Percentiles rank a stretch among this genome's conserved stretches.
These are phyloP conservation scores for Dactylorhiza incarnata DNA, from an alignment of 106 monocot species.

Conservation along the genomic window DNA sequence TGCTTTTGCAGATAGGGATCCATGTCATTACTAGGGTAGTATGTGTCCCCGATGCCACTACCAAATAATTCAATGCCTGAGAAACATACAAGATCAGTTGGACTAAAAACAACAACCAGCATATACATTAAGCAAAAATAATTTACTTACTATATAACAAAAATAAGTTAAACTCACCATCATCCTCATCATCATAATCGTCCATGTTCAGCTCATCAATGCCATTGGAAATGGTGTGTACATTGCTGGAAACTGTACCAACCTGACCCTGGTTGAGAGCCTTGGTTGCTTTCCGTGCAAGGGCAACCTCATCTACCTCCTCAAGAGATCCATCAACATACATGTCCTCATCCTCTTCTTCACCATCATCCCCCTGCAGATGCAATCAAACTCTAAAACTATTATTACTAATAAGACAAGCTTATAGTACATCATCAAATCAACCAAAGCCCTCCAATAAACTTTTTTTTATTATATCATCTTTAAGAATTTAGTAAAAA, in stretches of 20 bases:
- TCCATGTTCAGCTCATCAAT: conserved; percentile 82
- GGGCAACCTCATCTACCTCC: conserved; percentile 38
- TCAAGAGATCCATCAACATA: conserved; percentile 24
- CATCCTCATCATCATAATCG: conserved; percentile 80
- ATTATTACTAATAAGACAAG: background rate
- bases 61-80: conserved; percentile 66
- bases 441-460: too few relatives aligned
- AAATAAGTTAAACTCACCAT: conserved; percentile 25
- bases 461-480: too few relatives aligned
- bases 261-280: conserved; percentile 35
- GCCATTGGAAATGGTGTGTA: conserved; percentile 37
- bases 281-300: conserved; percentile 49
- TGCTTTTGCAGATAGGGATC: conserved; percentile 67
- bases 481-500: too few relatives aligned
- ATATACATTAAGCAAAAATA: background rate
- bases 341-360: conserved; percentile 48
- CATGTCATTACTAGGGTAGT: conserved; percentile 76
- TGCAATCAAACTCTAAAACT: background rate
- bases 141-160: background rate
- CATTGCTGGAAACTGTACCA: conserved; percentile 11
- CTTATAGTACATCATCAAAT: too few relatives aligned
- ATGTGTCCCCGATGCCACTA: conserved; percentile 51
- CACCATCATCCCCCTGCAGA: conserved; percentile 35
- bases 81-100: background rate
- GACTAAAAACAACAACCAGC: background rate